Base-by-base conservation (phyloP, 192 early-diverging fungal genomes). In the Mortierella antarctica region DNA sequence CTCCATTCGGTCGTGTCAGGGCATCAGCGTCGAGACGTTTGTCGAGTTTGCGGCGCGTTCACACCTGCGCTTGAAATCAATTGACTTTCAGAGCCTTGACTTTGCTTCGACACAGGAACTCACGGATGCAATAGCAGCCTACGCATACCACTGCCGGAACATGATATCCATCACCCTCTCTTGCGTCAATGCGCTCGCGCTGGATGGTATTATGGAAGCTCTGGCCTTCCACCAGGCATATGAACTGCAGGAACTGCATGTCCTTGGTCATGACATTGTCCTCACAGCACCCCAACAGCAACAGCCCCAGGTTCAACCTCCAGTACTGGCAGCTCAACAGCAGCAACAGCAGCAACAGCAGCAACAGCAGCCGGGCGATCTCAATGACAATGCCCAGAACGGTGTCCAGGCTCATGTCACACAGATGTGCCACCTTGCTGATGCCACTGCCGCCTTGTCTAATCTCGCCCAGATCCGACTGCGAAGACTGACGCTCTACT, bases 41-140 rank as follows among this genome's bases (percentile, higher is more conserved):
- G 60, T 72, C 46, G 69, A 67, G 13, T 53, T 71, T 7, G 77
- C 70, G 2, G 45, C 41, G 15, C 70, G 70, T 17, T 80, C 77
- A 5, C 31, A 67, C 13, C n/a, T 56, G 2, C 39, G 47, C 20
- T 53, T 80, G 18, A 13, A 57, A 8, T 68, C 70, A 20, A 21
- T 80, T 5, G 77, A 80, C n/a, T 64, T 72, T 39, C 67, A 80
- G 40, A 70, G 77, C 13, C 31, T 80, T 8, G 77, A 80, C 39
- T 68, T 80, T 51, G 59, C 55, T 20, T 52, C 77, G 4, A 68
- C 65, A 17, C 46, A 80, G 65, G 70, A 71, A 41, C 54, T 80
- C 18, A 72, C 77, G 15, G 70, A 80, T 5, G 44, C 64, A 58
- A 68, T 80, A 65, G 58, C 64, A 0, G 77, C 65, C 0, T 80